phyloP scores from a whole-genome alignment of 331 rosid genomes.

The Prunus yedoensis region DNA sequence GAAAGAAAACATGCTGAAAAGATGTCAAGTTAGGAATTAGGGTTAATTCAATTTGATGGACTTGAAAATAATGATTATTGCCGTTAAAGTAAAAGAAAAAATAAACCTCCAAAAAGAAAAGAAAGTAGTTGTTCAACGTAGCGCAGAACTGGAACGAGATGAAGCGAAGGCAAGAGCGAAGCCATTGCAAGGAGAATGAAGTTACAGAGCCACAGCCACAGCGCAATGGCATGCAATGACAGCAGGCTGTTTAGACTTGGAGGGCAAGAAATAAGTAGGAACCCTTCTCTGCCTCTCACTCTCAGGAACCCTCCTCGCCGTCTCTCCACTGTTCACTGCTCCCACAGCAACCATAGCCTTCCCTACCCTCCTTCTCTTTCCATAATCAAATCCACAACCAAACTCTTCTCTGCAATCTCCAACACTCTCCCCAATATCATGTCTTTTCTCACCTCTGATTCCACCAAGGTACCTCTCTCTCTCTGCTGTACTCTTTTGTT shows the following conservation, averaged over 20 bases:
- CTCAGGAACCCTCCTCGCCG: conserved; percentile 38
- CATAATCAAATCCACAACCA: background rate
- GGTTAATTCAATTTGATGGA: background rate
- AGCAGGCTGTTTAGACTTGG: background rate
- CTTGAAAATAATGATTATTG: background rate
- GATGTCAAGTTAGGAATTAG: too few species aligned
- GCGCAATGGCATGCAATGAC: background rate
- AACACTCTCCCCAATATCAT: conserved; percentile 20
- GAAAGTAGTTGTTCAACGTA: background rate
- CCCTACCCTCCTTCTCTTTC: background rate
- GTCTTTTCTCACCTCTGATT: conserved; percentile 34
- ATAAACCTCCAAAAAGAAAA: background rate
- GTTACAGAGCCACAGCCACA: background rate
- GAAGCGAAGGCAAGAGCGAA: too few species aligned
- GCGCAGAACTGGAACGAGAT: too few species aligned
- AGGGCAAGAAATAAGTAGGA: background rate
- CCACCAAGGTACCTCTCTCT: conserved; percentile 43
- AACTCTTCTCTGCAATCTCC: conserved; percentile 20
- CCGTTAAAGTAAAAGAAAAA: too few species aligned
- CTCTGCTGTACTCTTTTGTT: background rate
- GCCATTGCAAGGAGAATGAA: background rate
- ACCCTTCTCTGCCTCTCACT: conserved; percentile 33
- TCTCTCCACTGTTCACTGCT: background rate
- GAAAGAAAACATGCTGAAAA: too few species aligned
- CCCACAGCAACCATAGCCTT: background rate